Base-by-base conservation (phyloP, 2,329 filamentous ascomycete species). In the Pseudogymnoascus sp. region DNA sequence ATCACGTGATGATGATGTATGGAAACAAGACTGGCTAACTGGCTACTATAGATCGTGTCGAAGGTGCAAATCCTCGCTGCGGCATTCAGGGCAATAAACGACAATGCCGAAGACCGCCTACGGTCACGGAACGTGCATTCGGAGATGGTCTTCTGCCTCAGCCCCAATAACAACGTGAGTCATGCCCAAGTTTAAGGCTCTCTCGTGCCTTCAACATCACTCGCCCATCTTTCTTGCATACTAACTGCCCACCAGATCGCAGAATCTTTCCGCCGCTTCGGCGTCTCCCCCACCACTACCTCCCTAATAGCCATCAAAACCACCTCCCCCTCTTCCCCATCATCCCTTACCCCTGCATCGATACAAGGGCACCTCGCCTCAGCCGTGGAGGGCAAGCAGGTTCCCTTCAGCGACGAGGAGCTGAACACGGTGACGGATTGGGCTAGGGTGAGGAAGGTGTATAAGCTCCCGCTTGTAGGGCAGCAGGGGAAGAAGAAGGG, bases 241-340 rank as follows among this genome's bases (percentile, higher is more conserved):
- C 37, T 28, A 22, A 62, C 57, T 37, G 4, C 47, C 47, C 34
- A 58, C 32, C 67, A 95, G 91, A 97, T 99, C 70, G 84, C 91
- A 59, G 92, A 97, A 67, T 87, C 91, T 0, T 97, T 97, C 74
- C 87, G 90, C 32, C 87, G 88, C 60, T 96, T 94, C 70, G 94
- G 94, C 57, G 86, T 97, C 62, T 78, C 82, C 0, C 83, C 90
- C 11, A 76, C 79, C 9, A 94, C 88, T 2, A 86, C 80, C 47
- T 75, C 86, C 66, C 74, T 99, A n/a, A 76, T 97, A 2, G 85
- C 90, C 6, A 79, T 97, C 69, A 97, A 97, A 72, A 79, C 97
- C 22, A 81, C 86, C 8, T 78, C 80, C 14, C 77, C 78, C 0
- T 74, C 77, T 54, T 71, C 74, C 34, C 73, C 77, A 54, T 75